A percentile compares a stretch with the other conserved stretches of the same genome.
These are phyloP conservation scores for Favolaschia claudopus DNA, from an alignment of 768 basidiomycete genomes.

Conservation along the genomic window DNA sequence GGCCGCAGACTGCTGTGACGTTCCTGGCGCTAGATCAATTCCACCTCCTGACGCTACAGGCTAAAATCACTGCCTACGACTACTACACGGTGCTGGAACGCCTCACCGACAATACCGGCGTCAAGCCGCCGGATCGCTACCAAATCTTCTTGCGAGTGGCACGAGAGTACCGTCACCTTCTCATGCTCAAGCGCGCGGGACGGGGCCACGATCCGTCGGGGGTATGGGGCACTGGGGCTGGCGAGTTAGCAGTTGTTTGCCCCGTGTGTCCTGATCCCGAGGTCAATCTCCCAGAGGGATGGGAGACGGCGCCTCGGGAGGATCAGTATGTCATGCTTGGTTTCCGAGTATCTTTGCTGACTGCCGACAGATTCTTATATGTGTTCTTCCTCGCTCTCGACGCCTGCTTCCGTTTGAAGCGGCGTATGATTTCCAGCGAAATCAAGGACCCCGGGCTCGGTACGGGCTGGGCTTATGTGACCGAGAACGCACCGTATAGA, in stretches of 20 bases:
- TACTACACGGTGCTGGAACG: slow-evolving; percentile 35
- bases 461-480: slow-evolving; percentile 30
- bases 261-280: slow-evolving; percentile 27
- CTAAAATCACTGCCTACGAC: slow-evolving; percentile 39
- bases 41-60: slow-evolving; percentile 35
- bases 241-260: slow-evolving; percentile 19
- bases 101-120: slow-evolving; percentile 35
- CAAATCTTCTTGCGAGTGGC: slow-evolving; percentile 28
- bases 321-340: not conserved
- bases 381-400: slow-evolving; percentile 22
- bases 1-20: slow-evolving; percentile 38
- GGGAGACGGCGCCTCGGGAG: slow-evolving; percentile 12
- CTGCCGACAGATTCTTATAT: slow-evolving; percentile 19
- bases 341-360: not conserved
- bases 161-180: slow-evolving; percentile 17
- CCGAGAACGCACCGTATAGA: slow-evolving; percentile 15
- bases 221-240: not conserved
- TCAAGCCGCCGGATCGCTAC: slow-evolving; percentile 33
- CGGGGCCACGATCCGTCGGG: not conserved
- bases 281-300: slow-evolving; percentile 26
- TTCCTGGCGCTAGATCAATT: slow-evolving; percentile 33
- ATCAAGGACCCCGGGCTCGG: slow-evolving; percentile 26
- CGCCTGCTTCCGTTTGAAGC: slow-evolving; percentile 29
- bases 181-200: slow-evolving; percentile 12
- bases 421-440: slow-evolving; percentile 24